Percentiles rank a stretch among this genome's conserved stretches.
phyloP scores from a whole-genome alignment of 257 asterid genomes.

The Sherardia arvensis region DNA sequence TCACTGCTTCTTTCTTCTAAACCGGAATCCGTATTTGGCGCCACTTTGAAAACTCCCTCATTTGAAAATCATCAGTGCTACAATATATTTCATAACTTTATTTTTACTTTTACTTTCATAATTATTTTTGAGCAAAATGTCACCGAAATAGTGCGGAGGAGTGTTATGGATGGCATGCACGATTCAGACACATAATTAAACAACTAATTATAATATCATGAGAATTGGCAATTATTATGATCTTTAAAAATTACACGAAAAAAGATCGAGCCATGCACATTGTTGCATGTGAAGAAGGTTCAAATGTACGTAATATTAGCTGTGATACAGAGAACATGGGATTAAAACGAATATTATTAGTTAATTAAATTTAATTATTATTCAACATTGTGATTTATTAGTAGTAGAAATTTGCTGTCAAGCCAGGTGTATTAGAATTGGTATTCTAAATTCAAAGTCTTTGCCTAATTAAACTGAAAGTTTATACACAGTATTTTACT shows the following conservation, averaged over 20 bases:
- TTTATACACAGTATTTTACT: no score
- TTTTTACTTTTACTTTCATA: no score
- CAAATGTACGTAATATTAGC: neutral
- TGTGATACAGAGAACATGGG: slow-evolving; percentile 13
- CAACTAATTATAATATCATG: neutral
- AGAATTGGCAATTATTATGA: neutral
- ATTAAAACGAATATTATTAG: neutral
- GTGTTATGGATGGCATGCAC: neutral
- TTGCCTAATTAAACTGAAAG: no score
- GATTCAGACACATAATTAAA: neutral
- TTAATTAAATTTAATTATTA: no score
- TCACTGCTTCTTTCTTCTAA: no score
- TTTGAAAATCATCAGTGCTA: no score
- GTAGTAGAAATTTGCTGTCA: slow-evolving; percentile 18
- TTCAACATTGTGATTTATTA: neutral
- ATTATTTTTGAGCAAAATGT: no score
- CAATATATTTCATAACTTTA: no score
- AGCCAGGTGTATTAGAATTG: slow-evolving; percentile 10
- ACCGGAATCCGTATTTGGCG: no score
- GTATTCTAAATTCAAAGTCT: neutral
- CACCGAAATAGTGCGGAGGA: neutral
- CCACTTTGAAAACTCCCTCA: no score
- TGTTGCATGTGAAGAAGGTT: slow-evolving; percentile 1
- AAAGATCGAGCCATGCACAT: neutral
- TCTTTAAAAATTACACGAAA: neutral